Percentiles rank a stretch among this genome's conserved stretches.
Evolutionary conservation across 1,284 basidiomycete species (phyloP).

Genomic region (Pulveroboletus sp.): DNA sequence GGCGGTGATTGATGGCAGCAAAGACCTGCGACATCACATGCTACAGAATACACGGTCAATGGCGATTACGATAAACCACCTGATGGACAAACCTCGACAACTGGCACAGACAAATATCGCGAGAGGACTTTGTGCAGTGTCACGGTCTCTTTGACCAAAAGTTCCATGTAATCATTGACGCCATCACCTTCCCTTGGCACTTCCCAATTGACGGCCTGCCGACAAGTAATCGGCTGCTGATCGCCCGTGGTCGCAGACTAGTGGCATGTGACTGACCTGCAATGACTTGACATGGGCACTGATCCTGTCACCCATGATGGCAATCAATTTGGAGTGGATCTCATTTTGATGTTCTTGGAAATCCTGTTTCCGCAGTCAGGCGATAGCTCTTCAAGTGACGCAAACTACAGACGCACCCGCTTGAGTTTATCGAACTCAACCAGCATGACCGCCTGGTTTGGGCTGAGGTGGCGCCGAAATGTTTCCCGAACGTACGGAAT

Average conservation of each 20-base stretch:
- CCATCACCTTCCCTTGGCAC: constrained; percentile 49
- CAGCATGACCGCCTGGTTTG: constrained; percentile 94
- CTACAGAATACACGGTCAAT: constrained; percentile 37
- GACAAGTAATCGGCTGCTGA: constrained; percentile 5
- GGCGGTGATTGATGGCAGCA: constrained; percentile 83
- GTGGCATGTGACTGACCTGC: constrained; percentile 46
- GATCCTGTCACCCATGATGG: constrained; percentile 97
- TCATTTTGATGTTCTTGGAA: constrained; percentile 99
- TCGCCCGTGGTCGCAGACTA: not conserved
- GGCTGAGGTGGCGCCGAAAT: constrained; percentile 87
- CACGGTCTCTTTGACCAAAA: constrained; percentile 92
- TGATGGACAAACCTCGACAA: constrained; percentile 65
- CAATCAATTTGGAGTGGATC: constrained; percentile 95
- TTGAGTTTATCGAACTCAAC: constrained; percentile 98
- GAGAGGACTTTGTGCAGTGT: constrained; percentile 95
- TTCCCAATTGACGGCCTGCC: constrained; percentile 75
- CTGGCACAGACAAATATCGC: constrained; percentile 75
- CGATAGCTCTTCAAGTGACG: constrained; percentile 1
- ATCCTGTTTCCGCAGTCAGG: constrained; percentile 54
- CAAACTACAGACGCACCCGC: constrained; percentile 52
- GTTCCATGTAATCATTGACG: constrained; percentile 83
- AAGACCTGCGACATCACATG: constrained; percentile 91
- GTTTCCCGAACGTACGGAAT: constrained; percentile 95
- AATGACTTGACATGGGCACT: constrained; percentile 81
- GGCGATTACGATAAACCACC: not conserved